Percentiles rank a stretch among this genome's conserved stretches.
Conservation (phyloP, 805 yeast species). For the Kazachstania viticola region DNA sequence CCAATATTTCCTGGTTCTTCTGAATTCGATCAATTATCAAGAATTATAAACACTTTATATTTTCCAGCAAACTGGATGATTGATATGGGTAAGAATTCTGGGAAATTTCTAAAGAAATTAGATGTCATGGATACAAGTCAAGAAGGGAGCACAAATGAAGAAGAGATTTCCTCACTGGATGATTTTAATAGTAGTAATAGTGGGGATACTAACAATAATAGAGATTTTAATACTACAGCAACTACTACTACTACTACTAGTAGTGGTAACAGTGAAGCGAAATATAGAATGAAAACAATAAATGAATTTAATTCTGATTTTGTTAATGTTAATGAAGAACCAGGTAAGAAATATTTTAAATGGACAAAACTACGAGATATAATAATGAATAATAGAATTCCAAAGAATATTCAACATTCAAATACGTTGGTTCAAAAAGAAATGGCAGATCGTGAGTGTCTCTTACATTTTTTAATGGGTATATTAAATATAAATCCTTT, state of each 20-base stretch:
- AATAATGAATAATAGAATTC: constrained; percentile 61
- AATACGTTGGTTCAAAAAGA: constrained; percentile 48
- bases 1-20: constrained; percentile 93
- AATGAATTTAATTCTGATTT: constrained; percentile 35
- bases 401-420: constrained; percentile 37
- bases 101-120: constrained; percentile 36
- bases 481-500: constrained; percentile 77
- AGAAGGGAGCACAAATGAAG: no score
- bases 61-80: constrained; percentile 93
- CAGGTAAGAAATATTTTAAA: constrained; percentile 76
- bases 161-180: no score
- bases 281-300: constrained; percentile 33
- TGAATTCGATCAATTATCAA: constrained; percentile 78
- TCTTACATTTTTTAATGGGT: constrained; percentile 70
- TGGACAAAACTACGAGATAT: constrained; percentile 57
- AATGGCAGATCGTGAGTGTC: constrained; percentile 53
- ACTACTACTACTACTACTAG: no score
- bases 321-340: constrained; percentile 40
- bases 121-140: constrained; percentile 1
- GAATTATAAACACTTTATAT: constrained; percentile 76
- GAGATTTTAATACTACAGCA: no score
- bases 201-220: no score
- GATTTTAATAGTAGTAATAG: no score
- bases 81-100: constrained; percentile 82
- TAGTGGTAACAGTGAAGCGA: no score